Conservation (phyloP, 2,329 filamentous ascomycete genomes). For the Didymella exigua region DNA sequence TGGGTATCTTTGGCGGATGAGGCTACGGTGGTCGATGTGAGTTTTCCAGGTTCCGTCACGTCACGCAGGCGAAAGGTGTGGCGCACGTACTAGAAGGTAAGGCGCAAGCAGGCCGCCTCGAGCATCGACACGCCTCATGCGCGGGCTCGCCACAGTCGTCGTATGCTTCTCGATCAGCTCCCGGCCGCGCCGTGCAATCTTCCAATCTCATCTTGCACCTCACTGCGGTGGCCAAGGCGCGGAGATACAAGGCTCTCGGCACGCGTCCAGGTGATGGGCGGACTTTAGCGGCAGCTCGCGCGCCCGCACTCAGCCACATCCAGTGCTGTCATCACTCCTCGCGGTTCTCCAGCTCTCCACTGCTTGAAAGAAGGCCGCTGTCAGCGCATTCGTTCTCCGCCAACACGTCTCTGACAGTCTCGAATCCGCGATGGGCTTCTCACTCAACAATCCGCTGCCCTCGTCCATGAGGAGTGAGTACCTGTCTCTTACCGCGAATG, state of each 20-base stretch:
- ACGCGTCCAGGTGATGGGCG: conserved; percentile 11
- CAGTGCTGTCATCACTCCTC: conserved; percentile 15
- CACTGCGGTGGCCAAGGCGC: not conserved
- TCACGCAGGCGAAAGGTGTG: not conserved
- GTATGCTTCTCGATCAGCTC: not conserved
- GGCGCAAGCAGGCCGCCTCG: not conserved
- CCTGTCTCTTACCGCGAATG: conserved; percentile 1
- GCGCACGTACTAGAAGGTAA: not conserved
- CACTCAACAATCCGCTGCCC: conserved; percentile 61
- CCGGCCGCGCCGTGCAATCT: not conserved
- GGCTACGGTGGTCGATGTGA: too few relatives aligned
- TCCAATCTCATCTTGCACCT: not conserved
- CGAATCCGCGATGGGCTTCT: conserved; percentile 49
- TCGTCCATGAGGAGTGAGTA: conserved; percentile 59
- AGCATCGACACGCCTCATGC: not conserved
- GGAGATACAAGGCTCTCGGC: conserved; percentile 14
- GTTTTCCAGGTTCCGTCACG: too few relatives aligned
- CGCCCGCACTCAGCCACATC: conserved; percentile 15
- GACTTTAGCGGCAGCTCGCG: conserved; percentile 5
- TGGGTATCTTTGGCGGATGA: too few relatives aligned
- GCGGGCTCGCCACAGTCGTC: conserved; percentile 6
- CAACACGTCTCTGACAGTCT: not conserved
- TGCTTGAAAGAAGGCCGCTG: not conserved
- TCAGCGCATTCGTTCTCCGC: conserved; percentile 1
- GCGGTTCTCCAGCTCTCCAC: conserved; percentile 1